Base-by-base conservation (phyloP, 768 basidiomycete species). In the Pisolithus albus region DNA sequence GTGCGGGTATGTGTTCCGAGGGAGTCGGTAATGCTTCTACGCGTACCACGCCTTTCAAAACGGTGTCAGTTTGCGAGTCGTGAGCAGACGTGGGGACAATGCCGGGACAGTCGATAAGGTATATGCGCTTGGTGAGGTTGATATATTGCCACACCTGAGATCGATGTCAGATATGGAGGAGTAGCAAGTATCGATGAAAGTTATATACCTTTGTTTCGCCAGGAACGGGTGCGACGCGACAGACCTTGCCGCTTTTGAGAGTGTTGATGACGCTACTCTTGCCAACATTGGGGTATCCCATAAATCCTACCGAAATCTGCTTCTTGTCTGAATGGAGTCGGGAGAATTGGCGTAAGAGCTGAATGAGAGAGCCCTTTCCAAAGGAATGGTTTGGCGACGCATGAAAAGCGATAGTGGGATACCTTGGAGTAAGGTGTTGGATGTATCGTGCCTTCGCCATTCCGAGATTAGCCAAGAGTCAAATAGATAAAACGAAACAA, bases 301-400 rank as follows among this genome's bases (percentile, higher is more conserved):
- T 81, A 65, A 99, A 91, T 13, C 95, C 95, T 57, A 99, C 93
- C 18, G 92, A 95, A 60, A 99, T 98, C 67, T 99, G 95, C 72
- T 96, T 98, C 76, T 96, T 97, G 74, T 99, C 96, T 10, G 92
- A 90, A 70, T 98, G 96, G 36, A 98, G 81, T 59, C 91, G 90
- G 5, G 93, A 88, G 69, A 99, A 99, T 64, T 98, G 96, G 24
- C 96, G 82, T 43, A 99, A 79, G 42, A 98, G 81, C 69, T 96
- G 93, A 61, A 99, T 99, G 54, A 99, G 83, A 18, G 96, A 92
- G 18, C 95, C 95, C 72, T 99, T 98, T 61, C 95, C 96, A 63
- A 99, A 99, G 1, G 95, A 96, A 72, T 99, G 94, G 67, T 96
- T 96, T 42, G 94, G 93, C 19, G 95, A 98, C 7, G 95, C 96